Percentiles rank a stretch among this genome's conserved stretches.
These are phyloP conservation scores for Suillus occidentalis DNA, from an alignment of 768 basidiomycete genomes.

Conservation along the genomic window DNA sequence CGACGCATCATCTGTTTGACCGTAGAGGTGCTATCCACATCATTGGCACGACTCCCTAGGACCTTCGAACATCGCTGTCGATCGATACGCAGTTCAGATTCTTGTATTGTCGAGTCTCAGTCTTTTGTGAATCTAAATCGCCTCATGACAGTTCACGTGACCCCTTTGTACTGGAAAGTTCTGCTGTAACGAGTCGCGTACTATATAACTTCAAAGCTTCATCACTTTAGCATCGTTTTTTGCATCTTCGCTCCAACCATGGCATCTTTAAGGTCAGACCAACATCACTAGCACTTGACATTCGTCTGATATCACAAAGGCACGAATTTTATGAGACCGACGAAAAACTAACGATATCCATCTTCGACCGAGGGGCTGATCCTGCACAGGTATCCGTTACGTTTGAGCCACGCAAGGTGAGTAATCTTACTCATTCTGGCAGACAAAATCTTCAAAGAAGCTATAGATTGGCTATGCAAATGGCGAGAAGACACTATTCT, in stretches of 20 bases:
- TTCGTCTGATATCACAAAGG: constrained; percentile 35
- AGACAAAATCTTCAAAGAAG: neutral
- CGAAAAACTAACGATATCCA: constrained; percentile 65
- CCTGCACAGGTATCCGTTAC: constrained; percentile 57
- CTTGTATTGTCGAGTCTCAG: neutral
- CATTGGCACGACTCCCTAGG: neutral
- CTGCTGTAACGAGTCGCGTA: constrained; percentile 10
- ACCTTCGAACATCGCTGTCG: neutral
- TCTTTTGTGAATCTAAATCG: neutral
- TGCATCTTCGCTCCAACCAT: constrained; percentile 17
- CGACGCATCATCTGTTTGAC: neutral
- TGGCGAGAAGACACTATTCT: constrained; percentile 65
- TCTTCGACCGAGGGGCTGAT: constrained; percentile 80
- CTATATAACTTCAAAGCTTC: neutral
- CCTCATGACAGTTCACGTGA: constrained; percentile 24
- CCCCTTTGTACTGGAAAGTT: constrained; percentile 25
- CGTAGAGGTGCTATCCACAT: neutral
- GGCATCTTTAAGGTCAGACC: constrained; percentile 28
- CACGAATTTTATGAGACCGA: constrained; percentile 91
- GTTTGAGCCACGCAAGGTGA: constrained; percentile 66
- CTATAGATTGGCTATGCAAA: constrained; percentile 46
- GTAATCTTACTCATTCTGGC: constrained; percentile 10
- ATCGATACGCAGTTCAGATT: neutral
- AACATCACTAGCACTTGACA: neutral
- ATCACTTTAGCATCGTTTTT: neutral